Base-by-base conservation (phyloP, 2,329 filamentous ascomycete genomes). In the Xylariomycetidae sp. region DNA sequence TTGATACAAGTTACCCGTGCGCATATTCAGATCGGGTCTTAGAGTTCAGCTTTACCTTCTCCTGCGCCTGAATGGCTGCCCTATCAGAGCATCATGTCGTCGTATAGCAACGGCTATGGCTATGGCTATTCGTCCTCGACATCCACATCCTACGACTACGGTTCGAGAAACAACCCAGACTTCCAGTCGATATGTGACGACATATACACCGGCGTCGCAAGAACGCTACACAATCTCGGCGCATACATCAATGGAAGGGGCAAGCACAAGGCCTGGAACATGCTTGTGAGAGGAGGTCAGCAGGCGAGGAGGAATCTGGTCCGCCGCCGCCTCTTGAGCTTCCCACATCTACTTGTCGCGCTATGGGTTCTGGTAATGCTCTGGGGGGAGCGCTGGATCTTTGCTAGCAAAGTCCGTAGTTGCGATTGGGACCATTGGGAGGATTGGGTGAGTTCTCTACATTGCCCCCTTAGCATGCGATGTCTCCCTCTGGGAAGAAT, bases 351-450 rank as follows among this genome's bases (percentile, higher is more conserved):
- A 12, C 58, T 94, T 44, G 77, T 85, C 13, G 55, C 75, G 10
- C 38, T 89, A 28, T 98, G 92, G 90, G 50, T 88, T 25, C 58
- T 86, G 15, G 71, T 85, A 14, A 52, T 98, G 42, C 77, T 92
- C 45, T 92, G 86, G 79, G 88, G 90, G 2, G 92, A 98, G 66
- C 72, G 85, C 38, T 84, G 76, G 61, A 73, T 82, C 22, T 97
- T 94, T 58, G 69, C 74, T 33, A 76, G 75, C 43, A 80, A 75
- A 39, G 76, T 95, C 12, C 67, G 74, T 36, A 70, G 66, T 32
- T 98, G 92, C 60, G 65, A 75, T 34, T 98, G 92, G 92, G 71
- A 77, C 22, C 75, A 74, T 25, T 98, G 92, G 92, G 92, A 98
- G 67, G 73, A 77, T 60, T 98, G 92, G 89, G 88, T 94, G 70